Evolutionary conservation across 306 rosid species (phyloP), one percentile per base, ranked within the genome.

Genomic region (Rubus parviflorus): DNA sequence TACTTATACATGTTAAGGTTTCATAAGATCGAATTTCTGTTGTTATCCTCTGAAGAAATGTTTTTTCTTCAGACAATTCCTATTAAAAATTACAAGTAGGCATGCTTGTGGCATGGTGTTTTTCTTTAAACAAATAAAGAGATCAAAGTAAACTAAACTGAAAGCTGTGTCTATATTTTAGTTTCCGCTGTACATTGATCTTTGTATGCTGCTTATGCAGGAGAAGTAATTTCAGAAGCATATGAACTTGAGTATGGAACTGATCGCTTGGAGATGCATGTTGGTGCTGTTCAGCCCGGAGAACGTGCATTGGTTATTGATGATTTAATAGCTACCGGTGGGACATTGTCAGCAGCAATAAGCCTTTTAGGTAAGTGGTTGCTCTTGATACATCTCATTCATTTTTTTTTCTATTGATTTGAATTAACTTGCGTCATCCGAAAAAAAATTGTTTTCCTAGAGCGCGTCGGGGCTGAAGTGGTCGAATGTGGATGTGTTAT

Each of bases 241-340:
- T 96, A 96, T 72, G 91, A 79, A 65, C 88, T 96, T 62, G 99
- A 96, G 82, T 96, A 96, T 37, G 99, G 99, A 77, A 88, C 82
- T 4, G 99, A 96, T 77, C 85, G 96, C 82, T 74, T 96, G 81
- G 96, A 96, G 88, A 83, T 96, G 94, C 99, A 96, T 53, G 87
- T 91, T 57, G 97, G 88, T 11, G 99, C 98, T 48, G 90, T 89
- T 78, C 83, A 89, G 84, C 83, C 91, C 0, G 90, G 96, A 8
- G 99, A 96, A 71, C 87, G 99, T 19, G 97, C 94, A 52, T 74
- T 96, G 81, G 85, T 96, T 0, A 89, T 96, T 40, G 99, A 96
- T 49, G 99, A 96, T 79, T 79, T 96, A 83, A 93, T 96, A 15
- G 99, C 99, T 41, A 96, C 99, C 1, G 99, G 99, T 73, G 99